These are phyloP conservation scores for Paraleonurus japonicus DNA, from an alignment of 257 asterid genomes.

Conservation along the genomic window DNA sequence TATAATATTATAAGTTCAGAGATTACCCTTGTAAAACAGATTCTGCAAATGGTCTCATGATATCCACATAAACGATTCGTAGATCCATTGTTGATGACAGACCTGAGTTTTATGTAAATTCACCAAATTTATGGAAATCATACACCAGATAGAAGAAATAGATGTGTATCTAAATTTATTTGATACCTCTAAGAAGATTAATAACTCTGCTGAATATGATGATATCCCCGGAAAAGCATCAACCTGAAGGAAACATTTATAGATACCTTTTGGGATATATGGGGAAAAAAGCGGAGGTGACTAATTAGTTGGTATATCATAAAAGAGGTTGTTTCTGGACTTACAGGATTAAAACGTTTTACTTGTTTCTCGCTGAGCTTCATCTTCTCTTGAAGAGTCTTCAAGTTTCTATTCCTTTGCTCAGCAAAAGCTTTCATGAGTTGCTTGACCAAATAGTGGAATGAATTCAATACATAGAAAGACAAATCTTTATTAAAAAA, in stretches of 20 bases:
- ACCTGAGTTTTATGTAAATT: constrained; percentile 52
- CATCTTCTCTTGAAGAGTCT: constrained; percentile 81
- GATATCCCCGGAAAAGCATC: constrained; percentile 98
- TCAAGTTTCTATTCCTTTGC: constrained; percentile 73
- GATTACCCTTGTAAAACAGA: constrained; percentile 78
- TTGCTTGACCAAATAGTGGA: constrained; percentile 52
- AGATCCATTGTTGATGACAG: constrained; percentile 88
- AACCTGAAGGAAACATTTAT: constrained; percentile 51
- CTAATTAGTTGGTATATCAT: constrained; percentile 17
- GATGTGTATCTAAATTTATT: constrained; percentile 13
- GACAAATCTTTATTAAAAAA: not conserved
- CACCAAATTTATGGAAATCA: constrained; percentile 21
- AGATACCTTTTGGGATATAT: constrained; percentile 16
- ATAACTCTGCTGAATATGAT: constrained; percentile 89
- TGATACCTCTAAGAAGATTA: constrained; percentile 90
- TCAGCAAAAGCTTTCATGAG: constrained; percentile 67
- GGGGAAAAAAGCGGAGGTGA: not conserved
- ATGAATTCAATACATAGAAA: constrained; percentile 28
- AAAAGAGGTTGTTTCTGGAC: constrained; percentile 29
- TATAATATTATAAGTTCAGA: constrained; percentile 21
- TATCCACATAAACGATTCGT: constrained; percentile 73
- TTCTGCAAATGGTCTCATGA: constrained; percentile 99
- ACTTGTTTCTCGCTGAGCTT: constrained; percentile 79
- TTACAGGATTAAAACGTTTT: constrained; percentile 94
- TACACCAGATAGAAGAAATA: constrained; percentile 28